These are phyloP conservation scores for Protomyces pachydermus DNA, from an alignment of 1,139 yeast genomes.

Conservation along the genomic window DNA sequence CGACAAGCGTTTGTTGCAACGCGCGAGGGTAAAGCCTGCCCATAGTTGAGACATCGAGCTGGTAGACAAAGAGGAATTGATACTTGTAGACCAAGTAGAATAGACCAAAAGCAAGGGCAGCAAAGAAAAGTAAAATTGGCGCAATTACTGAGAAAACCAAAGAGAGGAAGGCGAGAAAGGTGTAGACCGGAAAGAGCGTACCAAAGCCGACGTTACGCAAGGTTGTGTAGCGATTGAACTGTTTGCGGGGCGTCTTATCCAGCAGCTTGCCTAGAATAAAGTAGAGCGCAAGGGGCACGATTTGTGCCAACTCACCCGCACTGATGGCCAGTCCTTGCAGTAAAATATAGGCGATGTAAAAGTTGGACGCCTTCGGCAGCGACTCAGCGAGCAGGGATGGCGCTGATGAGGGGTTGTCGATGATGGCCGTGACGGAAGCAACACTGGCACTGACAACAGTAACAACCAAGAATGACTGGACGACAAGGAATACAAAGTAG, in stretches of 20 bases:
- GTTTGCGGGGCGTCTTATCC: slow-evolving; percentile 81
- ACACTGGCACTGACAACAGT: slow-evolving; percentile 80
- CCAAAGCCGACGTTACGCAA: slow-evolving; percentile 77
- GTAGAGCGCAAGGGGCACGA: slow-evolving; percentile 65
- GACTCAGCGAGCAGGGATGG: slow-evolving; percentile 62
- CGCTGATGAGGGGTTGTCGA: slow-evolving; percentile 59
- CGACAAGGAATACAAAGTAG: slow-evolving; percentile 83
- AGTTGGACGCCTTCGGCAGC: slow-evolving; percentile 85
- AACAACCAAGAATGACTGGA: slow-evolving; percentile 75
- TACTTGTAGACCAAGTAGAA: slow-evolving; percentile 75
- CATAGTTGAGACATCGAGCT: slow-evolving; percentile 64
- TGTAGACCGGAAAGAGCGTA: slow-evolving; percentile 71
- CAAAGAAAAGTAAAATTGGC: slow-evolving; percentile 68
- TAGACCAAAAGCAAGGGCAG: slow-evolving; percentile 61
- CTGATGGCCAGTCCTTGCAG: slow-evolving; percentile 81
- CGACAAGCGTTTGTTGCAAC: slow-evolving; percentile 78
- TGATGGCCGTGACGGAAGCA: slow-evolving; percentile 63
- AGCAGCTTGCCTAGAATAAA: slow-evolving; percentile 63
- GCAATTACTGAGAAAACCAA: slow-evolving; percentile 77
- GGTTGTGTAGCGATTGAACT: slow-evolving; percentile 65
- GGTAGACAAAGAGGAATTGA: slow-evolving; percentile 67
- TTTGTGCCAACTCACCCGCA: slow-evolving; percentile 73
- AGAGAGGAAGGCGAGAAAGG: slow-evolving; percentile 55
- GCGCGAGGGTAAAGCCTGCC: slow-evolving; percentile 88
- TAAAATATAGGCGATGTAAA: slow-evolving; percentile 60